A percentile compares a stretch with the other conserved stretches of the same genome.
Evolutionary conservation across 441 rosid genomes (phyloP).

Genomic region (Syzygium syzygioides): DNA sequence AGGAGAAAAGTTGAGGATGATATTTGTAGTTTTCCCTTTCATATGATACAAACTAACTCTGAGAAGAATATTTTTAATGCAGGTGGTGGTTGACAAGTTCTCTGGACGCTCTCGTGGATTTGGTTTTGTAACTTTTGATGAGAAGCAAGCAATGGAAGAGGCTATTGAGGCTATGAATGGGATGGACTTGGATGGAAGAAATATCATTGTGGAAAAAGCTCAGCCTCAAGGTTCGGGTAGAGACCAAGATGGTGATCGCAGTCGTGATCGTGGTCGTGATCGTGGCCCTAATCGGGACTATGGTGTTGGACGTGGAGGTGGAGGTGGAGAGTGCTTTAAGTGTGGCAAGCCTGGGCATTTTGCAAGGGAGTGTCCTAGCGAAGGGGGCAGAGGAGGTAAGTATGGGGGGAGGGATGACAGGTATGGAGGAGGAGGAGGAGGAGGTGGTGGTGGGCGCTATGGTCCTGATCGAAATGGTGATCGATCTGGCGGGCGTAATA

Average conservation of each 20-base stretch:
- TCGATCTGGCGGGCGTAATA: conserved; percentile 61
- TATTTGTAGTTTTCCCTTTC: background rate
- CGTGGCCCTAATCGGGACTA: conserved; percentile 4
- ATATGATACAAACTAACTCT: background rate
- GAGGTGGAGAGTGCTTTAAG: conserved; percentile 82
- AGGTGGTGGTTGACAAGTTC: conserved; percentile 89
- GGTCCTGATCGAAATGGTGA: conserved; percentile 89
- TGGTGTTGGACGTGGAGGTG: conserved; percentile 63
- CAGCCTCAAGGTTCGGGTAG: conserved; percentile 86
- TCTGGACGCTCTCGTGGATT: conserved; percentile 97
- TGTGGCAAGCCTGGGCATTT: conserved; percentile 96
- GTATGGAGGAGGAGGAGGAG: conserved; percentile 31
- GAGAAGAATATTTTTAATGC: background rate
- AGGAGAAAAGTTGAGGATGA: background rate
- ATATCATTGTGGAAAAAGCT: conserved; percentile 88
- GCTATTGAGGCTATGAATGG: conserved; percentile 94
- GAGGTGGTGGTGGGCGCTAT: conserved; percentile 51
- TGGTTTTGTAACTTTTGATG: conserved; percentile 92
- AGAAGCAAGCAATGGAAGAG: conserved; percentile 80
- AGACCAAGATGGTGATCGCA: conserved; percentile 46
- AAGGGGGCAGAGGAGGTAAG: conserved; percentile 56
- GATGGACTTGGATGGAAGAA: conserved; percentile 85
- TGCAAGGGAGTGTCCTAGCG: conserved; percentile 89
- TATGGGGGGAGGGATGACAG: conserved; percentile 54
- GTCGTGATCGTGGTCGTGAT: conserved; percentile 23